Conservation (phyloP, 805 yeast species). For the Candida pini region DNA sequence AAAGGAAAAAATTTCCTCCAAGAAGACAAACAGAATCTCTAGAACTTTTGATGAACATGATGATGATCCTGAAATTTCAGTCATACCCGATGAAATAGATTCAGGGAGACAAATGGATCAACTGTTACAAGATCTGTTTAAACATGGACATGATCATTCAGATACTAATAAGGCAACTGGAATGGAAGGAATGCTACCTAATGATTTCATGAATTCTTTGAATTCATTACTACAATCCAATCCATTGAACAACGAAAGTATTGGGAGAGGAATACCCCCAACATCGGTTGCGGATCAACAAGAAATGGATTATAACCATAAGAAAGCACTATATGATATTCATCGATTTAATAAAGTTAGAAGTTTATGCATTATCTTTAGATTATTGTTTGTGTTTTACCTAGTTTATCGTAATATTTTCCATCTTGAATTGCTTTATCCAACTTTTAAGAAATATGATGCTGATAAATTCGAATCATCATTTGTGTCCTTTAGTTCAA, state of each 20-base stretch:
- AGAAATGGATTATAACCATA: slow-evolving; percentile 12
- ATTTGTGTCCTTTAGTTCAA: slow-evolving; percentile 3
- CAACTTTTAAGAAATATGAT: slow-evolving; percentile 12
- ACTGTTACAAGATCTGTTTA: slow-evolving; percentile 13
- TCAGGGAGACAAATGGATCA: slow-evolving; percentile 15
- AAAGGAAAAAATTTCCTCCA: too few relatives aligned
- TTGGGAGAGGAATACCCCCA: slow-evolving; percentile 1
- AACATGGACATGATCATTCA: slow-evolving; percentile 12
- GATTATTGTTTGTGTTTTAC: slow-evolving; percentile 11
- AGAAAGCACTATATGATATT: slow-evolving; percentile 7
- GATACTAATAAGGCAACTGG: background rate
- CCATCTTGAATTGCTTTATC: slow-evolving; percentile 5
- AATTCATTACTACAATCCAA: slow-evolving; percentile 20
- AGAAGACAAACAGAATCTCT: slow-evolving; percentile 11
- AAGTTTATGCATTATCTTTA: slow-evolving; percentile 10
- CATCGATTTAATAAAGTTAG: slow-evolving; percentile 11
- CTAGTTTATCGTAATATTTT: slow-evolving; percentile 8
- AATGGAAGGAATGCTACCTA: slow-evolving; percentile 13
- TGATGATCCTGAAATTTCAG: slow-evolving; percentile 23
- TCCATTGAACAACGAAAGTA: slow-evolving; percentile 6
- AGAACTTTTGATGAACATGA: slow-evolving; percentile 11
- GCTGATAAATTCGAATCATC: slow-evolving; percentile 5
- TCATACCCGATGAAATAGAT: too few relatives aligned
- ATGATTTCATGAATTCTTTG: slow-evolving; percentile 27
- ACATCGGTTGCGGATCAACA: slow-evolving; percentile 9